Evolutionary conservation across 768 basidiomycete species (phyloP).

Genomic region (Panaeolus papilionaceus): DNA sequence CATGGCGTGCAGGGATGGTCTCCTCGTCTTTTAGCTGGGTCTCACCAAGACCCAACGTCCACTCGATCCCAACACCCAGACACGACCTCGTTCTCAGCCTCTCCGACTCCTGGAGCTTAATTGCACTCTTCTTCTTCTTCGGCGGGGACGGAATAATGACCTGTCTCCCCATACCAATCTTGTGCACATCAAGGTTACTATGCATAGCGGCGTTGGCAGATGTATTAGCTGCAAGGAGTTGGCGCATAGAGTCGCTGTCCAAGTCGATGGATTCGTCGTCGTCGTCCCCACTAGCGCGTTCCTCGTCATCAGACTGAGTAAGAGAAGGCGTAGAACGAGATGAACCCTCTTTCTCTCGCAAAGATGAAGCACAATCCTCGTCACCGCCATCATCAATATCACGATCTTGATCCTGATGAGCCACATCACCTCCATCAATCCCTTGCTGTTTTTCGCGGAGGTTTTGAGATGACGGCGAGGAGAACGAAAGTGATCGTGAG

Average conservation of each 20-base stretch:
- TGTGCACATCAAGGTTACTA: constrained; percentile 15
- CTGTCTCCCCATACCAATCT: constrained; percentile 20
- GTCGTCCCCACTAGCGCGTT: not conserved
- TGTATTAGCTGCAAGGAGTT: constrained; percentile 23
- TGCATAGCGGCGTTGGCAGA: constrained; percentile 18
- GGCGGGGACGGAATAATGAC: constrained; percentile 16
- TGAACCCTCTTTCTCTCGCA: not conserved
- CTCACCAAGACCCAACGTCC: constrained; percentile 9
- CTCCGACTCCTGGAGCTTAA: not conserved
- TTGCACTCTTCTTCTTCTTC: constrained; percentile 16
- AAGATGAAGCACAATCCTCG: not conserved
- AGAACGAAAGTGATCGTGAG: not conserved
- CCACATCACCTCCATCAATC: not conserved
- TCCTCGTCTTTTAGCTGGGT: not conserved
- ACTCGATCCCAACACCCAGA: constrained; percentile 8
- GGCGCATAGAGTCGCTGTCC: constrained; percentile 13
- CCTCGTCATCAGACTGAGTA: not conserved
- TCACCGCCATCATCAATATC: constrained; percentile 10
- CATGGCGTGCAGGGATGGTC: not conserved
- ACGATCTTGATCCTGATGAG: not conserved
- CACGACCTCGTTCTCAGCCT: constrained; percentile 1
- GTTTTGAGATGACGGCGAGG: not conserved
- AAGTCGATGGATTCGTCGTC: constrained; percentile 14
- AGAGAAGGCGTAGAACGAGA: not conserved
- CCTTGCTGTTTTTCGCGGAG: not conserved